A percentile compares a stretch with the other conserved stretches of the same genome.
Evolutionary conservation across 1,284 basidiomycete genomes (phyloP).

Genomic region (Salmacisia buchloeana): DNA sequence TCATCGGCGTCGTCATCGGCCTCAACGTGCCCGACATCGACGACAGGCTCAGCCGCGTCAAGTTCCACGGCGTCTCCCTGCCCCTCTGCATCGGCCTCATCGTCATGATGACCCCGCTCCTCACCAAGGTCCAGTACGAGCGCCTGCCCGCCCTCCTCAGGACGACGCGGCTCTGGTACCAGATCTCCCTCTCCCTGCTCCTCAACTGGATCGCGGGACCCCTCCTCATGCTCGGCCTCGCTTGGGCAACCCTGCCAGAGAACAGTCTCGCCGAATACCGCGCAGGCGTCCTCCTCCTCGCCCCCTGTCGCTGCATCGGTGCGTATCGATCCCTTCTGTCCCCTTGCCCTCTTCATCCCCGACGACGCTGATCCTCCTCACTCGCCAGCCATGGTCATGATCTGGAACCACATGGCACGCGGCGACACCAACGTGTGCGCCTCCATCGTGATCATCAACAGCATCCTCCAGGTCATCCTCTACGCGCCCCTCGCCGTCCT

Average conservation of each 20-base stretch:
- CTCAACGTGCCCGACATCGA: slow-evolving; percentile 42
- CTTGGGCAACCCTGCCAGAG: slow-evolving; percentile 79
- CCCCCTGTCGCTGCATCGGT: slow-evolving; percentile 56
- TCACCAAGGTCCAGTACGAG: slow-evolving; percentile 73
- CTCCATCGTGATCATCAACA: slow-evolving; percentile 59
- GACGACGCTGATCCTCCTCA: slow-evolving; percentile 23
- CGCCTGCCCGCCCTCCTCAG: slow-evolving; percentile 61
- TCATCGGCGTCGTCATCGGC: slow-evolving; percentile 71
- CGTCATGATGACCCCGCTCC: slow-evolving; percentile 84
- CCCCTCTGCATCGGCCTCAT: slow-evolving; percentile 55
- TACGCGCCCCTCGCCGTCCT: slow-evolving; percentile 71
- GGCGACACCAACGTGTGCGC: slow-evolving; percentile 75
- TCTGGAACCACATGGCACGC: slow-evolving; percentile 65
- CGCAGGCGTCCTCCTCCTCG: slow-evolving; percentile 60
- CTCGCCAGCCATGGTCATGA: slow-evolving; percentile 38
- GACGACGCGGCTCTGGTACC: slow-evolving; percentile 62
- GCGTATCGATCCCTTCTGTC: neutral
- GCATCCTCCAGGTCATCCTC: slow-evolving; percentile 66
- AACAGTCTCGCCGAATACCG: slow-evolving; percentile 33
- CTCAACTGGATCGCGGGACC: slow-evolving; percentile 80
- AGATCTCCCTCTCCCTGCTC: slow-evolving; percentile 65
- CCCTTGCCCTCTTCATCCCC: neutral
- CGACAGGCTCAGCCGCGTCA: slow-evolving; percentile 35
- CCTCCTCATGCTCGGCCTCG: slow-evolving; percentile 69
- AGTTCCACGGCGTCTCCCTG: slow-evolving; percentile 48